Base-by-base conservation (phyloP, 2,329 filamentous ascomycete genomes). In the Sporothrix brasiliensis region DNA sequence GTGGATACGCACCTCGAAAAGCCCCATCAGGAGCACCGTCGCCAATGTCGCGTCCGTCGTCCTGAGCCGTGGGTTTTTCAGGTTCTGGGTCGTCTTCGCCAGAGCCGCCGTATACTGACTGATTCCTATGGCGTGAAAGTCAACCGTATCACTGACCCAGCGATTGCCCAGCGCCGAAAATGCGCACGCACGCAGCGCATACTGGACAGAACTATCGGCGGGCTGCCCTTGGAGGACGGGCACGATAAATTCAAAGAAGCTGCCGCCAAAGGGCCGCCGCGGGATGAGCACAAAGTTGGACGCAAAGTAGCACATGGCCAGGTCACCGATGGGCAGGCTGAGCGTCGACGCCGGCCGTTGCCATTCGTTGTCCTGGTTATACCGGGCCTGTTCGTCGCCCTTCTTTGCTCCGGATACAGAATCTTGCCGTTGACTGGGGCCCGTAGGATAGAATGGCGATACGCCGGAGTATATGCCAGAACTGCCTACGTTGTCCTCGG, bases 261-360 rank as follows among this genome's bases (percentile, higher is more conserved):
- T 87, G 34, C 84, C 77, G 1, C 82, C 82, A 53, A 78, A 80
- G 14, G 83, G 83, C 27, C 83, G 80, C 13, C 79, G 78, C 19
- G 87, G 86, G 16, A 86, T 74, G 11, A 89, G 79, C 68, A 89
- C 82, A 75, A 86, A 89, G 77, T 89, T 89, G 69, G 86, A 81
- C 19, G 89, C 78, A 75, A 89, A 89, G 75, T 87, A 85, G 73
- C 86, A 88, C 13, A 83, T 80, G 1, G 87, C 87, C 73, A 85
- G 82, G 70, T 87, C 81, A 41, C 88, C 85, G 0, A 86, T 74
- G 0, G 86, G 81, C n/a, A 87, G 75, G 58, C 80, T 80, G 27
- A 86, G 77, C 13, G 76, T 75, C 6, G 78, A 24, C 13, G 39
- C 21, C 1, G 71, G 71, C 6, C 30, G 50, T 6, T 60, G 65